Evolutionary conservation across 148 eudicot genomes (phyloP), one percentile per base, ranked within the genome.

Genomic region (Rhododendron ovatum): DNA sequence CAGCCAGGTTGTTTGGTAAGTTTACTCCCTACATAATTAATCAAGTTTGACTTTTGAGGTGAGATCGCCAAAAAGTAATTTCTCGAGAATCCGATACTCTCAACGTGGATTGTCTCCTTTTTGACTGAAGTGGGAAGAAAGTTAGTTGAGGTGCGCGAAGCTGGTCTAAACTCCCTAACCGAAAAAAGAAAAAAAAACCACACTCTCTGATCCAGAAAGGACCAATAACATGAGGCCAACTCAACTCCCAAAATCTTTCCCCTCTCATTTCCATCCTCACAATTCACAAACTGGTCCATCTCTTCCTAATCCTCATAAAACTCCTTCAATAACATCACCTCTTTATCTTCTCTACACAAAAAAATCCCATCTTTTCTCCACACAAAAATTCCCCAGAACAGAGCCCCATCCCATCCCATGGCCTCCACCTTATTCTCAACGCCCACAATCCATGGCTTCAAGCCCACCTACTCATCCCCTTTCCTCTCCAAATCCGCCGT

Each of bases 371-470:
- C 69, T 51, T 7, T 18, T 37, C 84, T 28, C 43, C 22, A 12
- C 75, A 69, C 35, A 28, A 13, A 69, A 67, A 10, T 7, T 26
- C 33, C 33, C 30, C 73, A n/a, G 26, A 26, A n/a, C 30, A 65
- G 13, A 65, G 30, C 50, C 3, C 37, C 73, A 85, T 63, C 43
- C 63, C 6, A 9, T 9, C 12, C 26, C 79, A 86, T 79, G 43
- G 88, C 90, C 91, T 91, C 94, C 59, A 65, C 93, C 55, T 20
- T 92, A 53, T 90, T 91, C 88, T 86, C 94, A 24, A 43, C 93
- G 8, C 93, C 94, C 65, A 88, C 90, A 71, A 89, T 92, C 91
- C 94, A 89, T 73, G 93, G 93, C 45, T 88, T 92, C 26, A 85
- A 92, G 48, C 92, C 94, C 63, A 89, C 84, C 91, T 87, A 90